Evolutionary conservation across 805 yeast genomes (phyloP).

Genomic region (Saccharomycopsis fermentans): DNA sequence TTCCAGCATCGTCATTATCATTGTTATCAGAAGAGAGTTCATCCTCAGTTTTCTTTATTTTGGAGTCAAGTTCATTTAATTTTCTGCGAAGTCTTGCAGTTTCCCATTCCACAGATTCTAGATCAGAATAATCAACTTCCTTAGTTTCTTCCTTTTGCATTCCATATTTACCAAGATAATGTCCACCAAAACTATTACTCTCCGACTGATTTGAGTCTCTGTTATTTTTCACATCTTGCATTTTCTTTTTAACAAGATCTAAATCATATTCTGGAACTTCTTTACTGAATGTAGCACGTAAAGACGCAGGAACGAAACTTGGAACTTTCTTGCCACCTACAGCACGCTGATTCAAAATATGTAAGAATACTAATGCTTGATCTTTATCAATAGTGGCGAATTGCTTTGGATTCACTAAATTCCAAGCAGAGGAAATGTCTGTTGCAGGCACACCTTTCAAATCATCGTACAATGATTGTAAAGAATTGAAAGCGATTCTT

Average conservation of each 20-base stretch:
- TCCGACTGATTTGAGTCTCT: slow-evolving; percentile 15
- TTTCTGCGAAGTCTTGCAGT: slow-evolving; percentile 75
- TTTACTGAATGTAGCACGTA: slow-evolving; percentile 85
- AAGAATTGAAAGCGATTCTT: slow-evolving; percentile 62
- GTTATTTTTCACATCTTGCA: slow-evolving; percentile 39
- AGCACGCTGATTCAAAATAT: slow-evolving; percentile 77
- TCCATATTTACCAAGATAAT: slow-evolving; percentile 48
- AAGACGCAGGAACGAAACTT: slow-evolving; percentile 84
- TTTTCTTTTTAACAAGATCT: slow-evolving; percentile 22
- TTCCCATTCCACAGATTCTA: slow-evolving; percentile 86
- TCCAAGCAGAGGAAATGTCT: slow-evolving; percentile 89
- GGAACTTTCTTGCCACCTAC: slow-evolving; percentile 78
- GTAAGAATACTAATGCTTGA: slow-evolving; percentile 81
- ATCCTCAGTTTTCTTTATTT: slow-evolving; percentile 45
- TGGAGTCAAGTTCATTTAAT: slow-evolving; percentile 61
- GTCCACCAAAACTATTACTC: slow-evolving; percentile 37
- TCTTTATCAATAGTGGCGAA: slow-evolving; percentile 86
- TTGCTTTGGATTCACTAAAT: slow-evolving; percentile 83
- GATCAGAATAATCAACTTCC: slow-evolving; percentile 16
- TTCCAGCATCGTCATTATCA: slow-evolving; percentile 21
- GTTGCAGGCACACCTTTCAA: slow-evolving; percentile 65
- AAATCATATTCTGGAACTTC: slow-evolving; percentile 67
- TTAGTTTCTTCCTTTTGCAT: slow-evolving; percentile 20
- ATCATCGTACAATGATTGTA: slow-evolving; percentile 58
- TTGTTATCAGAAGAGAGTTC: slow-evolving; percentile 31